Conservation (phyloP, 1,284 basidiomycete genomes). For the Mrakiaceae sp. region DNA sequence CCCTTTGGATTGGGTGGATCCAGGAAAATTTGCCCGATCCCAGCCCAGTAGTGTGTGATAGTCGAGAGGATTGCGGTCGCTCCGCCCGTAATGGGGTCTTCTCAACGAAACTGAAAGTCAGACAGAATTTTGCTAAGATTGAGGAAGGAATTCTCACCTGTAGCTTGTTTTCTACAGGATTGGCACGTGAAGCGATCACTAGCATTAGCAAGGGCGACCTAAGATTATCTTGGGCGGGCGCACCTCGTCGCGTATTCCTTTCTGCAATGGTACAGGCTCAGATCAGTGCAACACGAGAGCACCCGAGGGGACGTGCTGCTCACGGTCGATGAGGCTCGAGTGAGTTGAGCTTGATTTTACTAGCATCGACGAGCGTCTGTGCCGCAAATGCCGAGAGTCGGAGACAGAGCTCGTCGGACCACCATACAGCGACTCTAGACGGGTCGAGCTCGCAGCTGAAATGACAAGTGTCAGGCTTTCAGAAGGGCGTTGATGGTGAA, state of each 20-base stretch:
- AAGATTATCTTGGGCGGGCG: too few relatives aligned
- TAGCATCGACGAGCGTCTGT: slow-evolving; percentile 41
- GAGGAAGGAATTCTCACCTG: slow-evolving; percentile 4
- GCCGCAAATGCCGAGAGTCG: slow-evolving; percentile 47
- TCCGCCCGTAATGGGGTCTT: slow-evolving; percentile 41
- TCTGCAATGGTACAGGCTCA: too few relatives aligned
- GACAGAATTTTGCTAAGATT: too few relatives aligned
- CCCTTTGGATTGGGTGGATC: slow-evolving; percentile 22
- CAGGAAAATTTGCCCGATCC: too few relatives aligned
- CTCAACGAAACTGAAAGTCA: too few relatives aligned
- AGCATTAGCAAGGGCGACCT: too few relatives aligned
- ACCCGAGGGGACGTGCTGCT: too few relatives aligned
- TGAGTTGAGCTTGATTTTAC: slow-evolving; percentile 37
- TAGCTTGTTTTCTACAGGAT: slow-evolving; percentile 19
- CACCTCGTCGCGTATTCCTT: slow-evolving; percentile 42
- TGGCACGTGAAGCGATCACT: too few relatives aligned
- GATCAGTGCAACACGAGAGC: too few relatives aligned
- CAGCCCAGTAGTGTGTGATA: slow-evolving; percentile 19
- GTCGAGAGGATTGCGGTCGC: slow-evolving; percentile 44
- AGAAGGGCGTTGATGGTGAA: too few relatives aligned
- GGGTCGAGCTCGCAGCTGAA: slow-evolving; percentile 44
- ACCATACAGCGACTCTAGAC: slow-evolving; percentile 46
- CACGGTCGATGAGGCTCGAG: slow-evolving; percentile 44
- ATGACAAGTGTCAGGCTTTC: too few relatives aligned
- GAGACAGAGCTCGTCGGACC: slow-evolving; percentile 44